A percentile compares a stretch with the other conserved stretches of the same genome.
Conservation (phyloP, 2,329 filamentous ascomycete species). For the Zymoseptoria crescenta region DNA sequence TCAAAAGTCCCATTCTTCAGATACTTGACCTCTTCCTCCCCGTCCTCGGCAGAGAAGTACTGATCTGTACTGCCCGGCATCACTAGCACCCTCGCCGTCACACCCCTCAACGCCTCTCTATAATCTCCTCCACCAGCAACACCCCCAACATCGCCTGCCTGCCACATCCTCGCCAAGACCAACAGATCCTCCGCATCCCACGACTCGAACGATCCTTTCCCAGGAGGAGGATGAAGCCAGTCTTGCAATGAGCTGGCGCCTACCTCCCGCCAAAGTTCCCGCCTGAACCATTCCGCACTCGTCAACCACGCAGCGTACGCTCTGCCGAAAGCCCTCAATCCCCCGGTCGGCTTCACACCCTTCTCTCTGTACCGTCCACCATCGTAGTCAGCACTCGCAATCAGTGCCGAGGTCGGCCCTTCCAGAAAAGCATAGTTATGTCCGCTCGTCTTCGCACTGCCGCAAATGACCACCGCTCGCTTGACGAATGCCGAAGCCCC, state of each 20-base stretch:
- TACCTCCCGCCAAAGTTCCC: neutral
- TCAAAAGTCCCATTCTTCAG: neutral
- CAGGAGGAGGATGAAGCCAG: neutral
- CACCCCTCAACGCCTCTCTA: neutral
- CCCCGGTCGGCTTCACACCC: neutral
- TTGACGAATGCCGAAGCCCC: neutral
- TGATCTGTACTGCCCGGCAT: conserved; percentile 2
- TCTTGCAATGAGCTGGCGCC: neutral
- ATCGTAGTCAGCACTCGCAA: conserved; percentile 1
- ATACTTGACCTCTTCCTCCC: neutral
- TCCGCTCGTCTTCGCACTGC: conserved; percentile 1
- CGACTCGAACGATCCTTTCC: neutral
- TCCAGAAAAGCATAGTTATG: conserved; percentile 2
- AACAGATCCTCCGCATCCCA: conserved; percentile 3
- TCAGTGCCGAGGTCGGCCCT: conserved; percentile 1
- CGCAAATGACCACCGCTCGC: neutral
- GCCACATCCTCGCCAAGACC: conserved; percentile 4
- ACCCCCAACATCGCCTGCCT: neutral
- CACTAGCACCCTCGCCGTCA: conserved; percentile 1
- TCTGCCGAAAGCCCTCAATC: neutral
- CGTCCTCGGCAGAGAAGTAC: neutral
- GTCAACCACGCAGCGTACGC: conserved; percentile 1
- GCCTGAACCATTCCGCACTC: conserved; percentile 2
- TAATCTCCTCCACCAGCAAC: neutral
- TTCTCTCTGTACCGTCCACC: neutral